phyloP scores from a whole-genome alignment of 169 alveolate genomes.

The Hepatocystis sp. region DNA sequence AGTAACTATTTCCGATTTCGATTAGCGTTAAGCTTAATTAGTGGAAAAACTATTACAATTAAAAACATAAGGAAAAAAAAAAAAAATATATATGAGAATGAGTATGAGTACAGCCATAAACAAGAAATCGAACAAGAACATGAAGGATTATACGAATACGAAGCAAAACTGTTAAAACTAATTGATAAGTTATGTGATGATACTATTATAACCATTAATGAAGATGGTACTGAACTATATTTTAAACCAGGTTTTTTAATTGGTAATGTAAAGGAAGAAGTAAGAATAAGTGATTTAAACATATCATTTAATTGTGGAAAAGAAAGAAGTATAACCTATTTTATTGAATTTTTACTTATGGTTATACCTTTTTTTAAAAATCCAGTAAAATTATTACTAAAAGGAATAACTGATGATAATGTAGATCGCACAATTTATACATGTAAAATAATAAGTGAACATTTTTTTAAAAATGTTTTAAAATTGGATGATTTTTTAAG shows the following conservation, averaged over 20 bases:
- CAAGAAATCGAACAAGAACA: too few relatives aligned
- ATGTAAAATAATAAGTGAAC: constrained; percentile 52
- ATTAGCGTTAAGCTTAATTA: constrained; percentile 63
- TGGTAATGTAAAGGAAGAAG: constrained; percentile 69
- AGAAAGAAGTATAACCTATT: constrained; percentile 73
- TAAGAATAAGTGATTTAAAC: constrained; percentile 26
- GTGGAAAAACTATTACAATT: constrained; percentile 71
- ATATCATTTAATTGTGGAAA: constrained; percentile 68
- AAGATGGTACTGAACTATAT: constrained; percentile 68
- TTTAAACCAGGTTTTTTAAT: constrained; percentile 75
- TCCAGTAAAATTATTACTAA: constrained; percentile 62
- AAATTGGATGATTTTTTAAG: constrained; percentile 47
- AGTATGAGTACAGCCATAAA: too few relatives aligned
- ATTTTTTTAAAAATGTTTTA: constrained; percentile 64
- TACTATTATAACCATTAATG: constrained; percentile 59
- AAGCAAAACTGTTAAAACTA: constrained; percentile 58
- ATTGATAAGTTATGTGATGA: constrained; percentile 72
- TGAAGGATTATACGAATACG: constrained; percentile 50
- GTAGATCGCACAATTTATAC: constrained; percentile 63
- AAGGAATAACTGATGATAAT: constrained; percentile 73
- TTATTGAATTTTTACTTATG: constrained; percentile 68
- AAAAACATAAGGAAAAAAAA: constrained; percentile 39
- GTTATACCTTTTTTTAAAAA: constrained; percentile 70
- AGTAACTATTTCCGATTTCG: constrained; percentile 66
- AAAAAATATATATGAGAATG: background rate